These are phyloP conservation scores for Acmispon strigosus DNA, from an alignment of 306 rosid genomes.

Conservation along the genomic window DNA sequence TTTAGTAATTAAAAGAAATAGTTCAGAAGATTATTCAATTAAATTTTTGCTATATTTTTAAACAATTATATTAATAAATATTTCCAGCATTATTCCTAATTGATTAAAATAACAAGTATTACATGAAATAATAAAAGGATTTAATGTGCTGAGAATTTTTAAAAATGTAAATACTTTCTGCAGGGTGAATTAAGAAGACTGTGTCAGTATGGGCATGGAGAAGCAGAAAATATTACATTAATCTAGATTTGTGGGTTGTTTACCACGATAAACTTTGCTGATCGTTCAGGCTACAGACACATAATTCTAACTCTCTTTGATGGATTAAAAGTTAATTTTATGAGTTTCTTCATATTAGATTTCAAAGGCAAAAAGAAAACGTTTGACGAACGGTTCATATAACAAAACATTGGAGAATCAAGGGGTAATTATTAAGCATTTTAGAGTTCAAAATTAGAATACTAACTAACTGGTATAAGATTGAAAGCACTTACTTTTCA, in stretches of 20 bases:
- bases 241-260: not conserved
- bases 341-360: not conserved
- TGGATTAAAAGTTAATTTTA: not conserved
- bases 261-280: not conserved
- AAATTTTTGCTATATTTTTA: not conserved
- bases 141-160: not conserved
- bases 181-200: too few relatives aligned
- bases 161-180: not conserved
- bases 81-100: not conserved
- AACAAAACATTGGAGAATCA: not conserved
- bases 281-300: not conserved
- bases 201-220: not conserved
- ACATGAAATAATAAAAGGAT: not conserved
- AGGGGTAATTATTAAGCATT: not conserved
- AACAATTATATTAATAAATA: not conserved
- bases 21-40: not conserved
- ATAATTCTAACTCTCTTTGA: not conserved
- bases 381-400: not conserved
- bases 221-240: too few relatives aligned
- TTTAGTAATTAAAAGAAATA: not conserved
- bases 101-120: not conserved
- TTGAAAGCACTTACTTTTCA: conserved; percentile 49
- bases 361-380: not conserved
- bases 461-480: not conserved
- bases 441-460: not conserved